Conservation (phyloP, 176 grass and related monocot species). For the Leersia perrieri region DNA sequence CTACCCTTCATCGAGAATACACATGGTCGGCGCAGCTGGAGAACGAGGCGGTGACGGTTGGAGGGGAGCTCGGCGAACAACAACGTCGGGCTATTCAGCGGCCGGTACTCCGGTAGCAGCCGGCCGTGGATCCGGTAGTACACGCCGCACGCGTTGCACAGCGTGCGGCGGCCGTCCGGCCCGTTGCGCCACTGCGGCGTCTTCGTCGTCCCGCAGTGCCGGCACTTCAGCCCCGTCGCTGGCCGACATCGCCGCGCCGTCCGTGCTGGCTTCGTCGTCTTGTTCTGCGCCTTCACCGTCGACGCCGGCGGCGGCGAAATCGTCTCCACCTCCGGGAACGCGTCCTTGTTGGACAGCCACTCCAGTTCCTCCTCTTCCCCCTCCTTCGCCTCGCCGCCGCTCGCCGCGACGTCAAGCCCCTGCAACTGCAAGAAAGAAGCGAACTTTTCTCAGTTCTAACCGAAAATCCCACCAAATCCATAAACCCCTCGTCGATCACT, state of each 20-base stretch:
- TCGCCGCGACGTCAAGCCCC: no score
- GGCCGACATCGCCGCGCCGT: no score
- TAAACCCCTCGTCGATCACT: no score
- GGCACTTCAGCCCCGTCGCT: slow-evolving; percentile 4
- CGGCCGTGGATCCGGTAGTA: slow-evolving; percentile 33
- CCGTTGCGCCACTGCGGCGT: slow-evolving; percentile 67
- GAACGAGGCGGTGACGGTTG: slow-evolving; percentile 23
- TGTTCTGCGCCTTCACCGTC: no score
- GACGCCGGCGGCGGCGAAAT: no score
- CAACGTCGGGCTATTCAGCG: slow-evolving; percentile 57
- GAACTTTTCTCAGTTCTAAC: no score
- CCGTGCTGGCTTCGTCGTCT: slow-evolving; percentile 6
- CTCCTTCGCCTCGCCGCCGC: no score
- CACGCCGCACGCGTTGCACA: slow-evolving; percentile 73
- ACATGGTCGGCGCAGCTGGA: no score
- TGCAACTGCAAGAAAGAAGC: no score
- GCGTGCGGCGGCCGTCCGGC: slow-evolving; percentile 37
- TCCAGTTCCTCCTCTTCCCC: slow-evolving; percentile 39
- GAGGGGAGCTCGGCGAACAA: slow-evolving; percentile 42
- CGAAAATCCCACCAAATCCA: no score
- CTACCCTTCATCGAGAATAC: no score
- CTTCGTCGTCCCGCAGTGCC: slow-evolving; percentile 42
- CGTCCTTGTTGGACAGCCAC: slow-evolving; percentile 58
- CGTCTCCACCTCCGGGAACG: no score
- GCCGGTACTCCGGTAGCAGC: slow-evolving; percentile 55